Evolutionary conservation across 352 stramenopile genomes (phyloP).

Genomic region (Elongisporangium undulatum): DNA sequence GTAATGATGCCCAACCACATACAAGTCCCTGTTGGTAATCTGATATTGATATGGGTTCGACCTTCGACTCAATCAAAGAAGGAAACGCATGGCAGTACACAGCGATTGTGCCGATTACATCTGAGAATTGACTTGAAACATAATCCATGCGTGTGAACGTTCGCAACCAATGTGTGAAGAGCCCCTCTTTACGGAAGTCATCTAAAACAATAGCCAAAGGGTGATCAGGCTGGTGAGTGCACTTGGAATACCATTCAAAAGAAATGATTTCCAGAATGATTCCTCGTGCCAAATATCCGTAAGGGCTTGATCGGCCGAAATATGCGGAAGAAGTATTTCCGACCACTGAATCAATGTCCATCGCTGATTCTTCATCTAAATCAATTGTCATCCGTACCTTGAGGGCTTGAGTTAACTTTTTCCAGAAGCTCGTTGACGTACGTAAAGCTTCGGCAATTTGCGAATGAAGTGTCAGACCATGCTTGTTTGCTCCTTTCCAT

Average conservation of each 20-base stretch:
- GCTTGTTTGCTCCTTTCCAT: slow-evolving; percentile 43
- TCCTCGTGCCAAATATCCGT: slow-evolving; percentile 48
- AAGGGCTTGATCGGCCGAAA: slow-evolving; percentile 47
- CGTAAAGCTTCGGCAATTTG: slow-evolving; percentile 43
- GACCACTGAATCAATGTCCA: slow-evolving; percentile 31
- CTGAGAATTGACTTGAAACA: slow-evolving; percentile 16
- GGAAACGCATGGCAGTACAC: slow-evolving; percentile 11
- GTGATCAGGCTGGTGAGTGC: slow-evolving; percentile 23
- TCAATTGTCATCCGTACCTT: slow-evolving; percentile 56
- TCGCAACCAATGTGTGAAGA: slow-evolving; percentile 66
- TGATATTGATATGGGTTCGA: slow-evolving; percentile 5
- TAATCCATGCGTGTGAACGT: slow-evolving; percentile 66
- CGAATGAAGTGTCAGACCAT: slow-evolving; percentile 29
- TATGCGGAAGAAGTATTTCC: slow-evolving; percentile 32
- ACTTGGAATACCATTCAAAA: slow-evolving; percentile 59
- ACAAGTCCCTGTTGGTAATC: slow-evolving; percentile 25
- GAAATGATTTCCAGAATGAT: slow-evolving; percentile 60
- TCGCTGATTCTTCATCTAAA: slow-evolving; percentile 26
- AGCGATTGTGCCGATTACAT: slow-evolving; percentile 15
- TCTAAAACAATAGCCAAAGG: slow-evolving; percentile 45
- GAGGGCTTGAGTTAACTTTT: slow-evolving; percentile 46
- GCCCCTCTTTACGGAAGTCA: slow-evolving; percentile 49
- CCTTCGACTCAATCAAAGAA: slow-evolving; percentile 10
- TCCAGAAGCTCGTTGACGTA: slow-evolving; percentile 40
- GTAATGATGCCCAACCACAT: slow-evolving; percentile 17